Base-by-base conservation (phyloP, 108 stramenopile genomes). In the Phaeodactylum tricornutum region DNA sequence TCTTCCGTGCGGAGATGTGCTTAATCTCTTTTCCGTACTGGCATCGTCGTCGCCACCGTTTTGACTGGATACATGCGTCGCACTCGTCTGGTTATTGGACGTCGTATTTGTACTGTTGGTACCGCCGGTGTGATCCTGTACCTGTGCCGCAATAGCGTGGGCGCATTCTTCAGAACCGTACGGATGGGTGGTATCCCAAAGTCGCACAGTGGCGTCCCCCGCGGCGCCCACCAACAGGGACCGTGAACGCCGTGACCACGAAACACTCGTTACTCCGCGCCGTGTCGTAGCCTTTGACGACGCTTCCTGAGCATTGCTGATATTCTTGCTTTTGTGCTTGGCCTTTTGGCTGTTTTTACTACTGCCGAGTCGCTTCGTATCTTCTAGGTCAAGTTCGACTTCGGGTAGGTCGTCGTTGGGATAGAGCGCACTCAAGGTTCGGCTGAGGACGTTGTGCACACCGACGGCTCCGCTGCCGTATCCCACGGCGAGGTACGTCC, bases 131-230 rank as follows among this genome's bases (percentile, higher is more conserved):
- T n/a, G n/a, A n/a, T n/a, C n/a, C n/a, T n/a, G n/a, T n/a, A n/a
- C n/a, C n/a, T n/a, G n/a, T n/a, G n/a, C 49, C n/a, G 16, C 23
- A 36, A 17, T 39, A 34, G 35, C 49, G 12, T 43, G 11, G 33
- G 55, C 47, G 38, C 67, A 67, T 43, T 71, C 71, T 39, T 59
- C 60, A 0, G 67, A 61, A 16, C 76, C 76, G 28, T 61, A 49
- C 4, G 84, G 79, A 61, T 85, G 84, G 20, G 79, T 66, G 26
- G 77, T 81, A 61, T 88, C 86, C 24, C 75, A 71, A 12, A 79
- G 36, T 7, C 70, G 60, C 14, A 84, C 60, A 27, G 53, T 40
- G 19, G 49, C 21, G 48, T 72, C 74, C 14, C 77, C 77, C 19
- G 66, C 30, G 0, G 77, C 61, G 0, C 77, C 86, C 1, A 61